Conservation (phyloP, 768 basidiomycete genomes). For the Termitomyces sp. region DNA sequence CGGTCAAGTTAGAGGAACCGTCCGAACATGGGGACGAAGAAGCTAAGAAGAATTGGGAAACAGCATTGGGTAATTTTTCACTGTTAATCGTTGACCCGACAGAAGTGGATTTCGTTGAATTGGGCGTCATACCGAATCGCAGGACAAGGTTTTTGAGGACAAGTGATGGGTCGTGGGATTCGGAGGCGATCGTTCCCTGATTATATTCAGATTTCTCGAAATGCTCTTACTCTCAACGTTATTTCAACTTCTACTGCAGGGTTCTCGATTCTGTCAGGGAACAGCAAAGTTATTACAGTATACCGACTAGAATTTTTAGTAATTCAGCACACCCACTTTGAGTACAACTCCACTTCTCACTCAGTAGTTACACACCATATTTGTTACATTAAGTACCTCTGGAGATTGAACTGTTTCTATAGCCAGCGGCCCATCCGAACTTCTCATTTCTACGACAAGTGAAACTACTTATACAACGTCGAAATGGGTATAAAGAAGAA, state of each 20-base stretch:
- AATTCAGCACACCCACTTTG: background rate
- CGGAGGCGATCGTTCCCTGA: constrained; percentile 65
- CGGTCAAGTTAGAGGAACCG: constrained; percentile 46
- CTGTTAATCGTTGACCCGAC: constrained; percentile 68
- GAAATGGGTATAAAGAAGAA: constrained; percentile 18
- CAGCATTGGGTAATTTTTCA: constrained; percentile 65
- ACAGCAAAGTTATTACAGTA: background rate
- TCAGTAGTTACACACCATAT: too few relatives aligned
- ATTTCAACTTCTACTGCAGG: too few relatives aligned
- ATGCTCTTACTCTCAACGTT: too few relatives aligned
- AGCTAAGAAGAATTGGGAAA: constrained; percentile 43
- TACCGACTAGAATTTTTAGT: background rate
- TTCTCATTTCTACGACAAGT: constrained; percentile 11
- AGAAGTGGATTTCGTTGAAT: constrained; percentile 66
- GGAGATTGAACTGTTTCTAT: background rate
- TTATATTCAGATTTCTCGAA: background rate
- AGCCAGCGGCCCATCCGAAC: background rate
- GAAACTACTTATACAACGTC: constrained; percentile 9
- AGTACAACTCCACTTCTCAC: too few relatives aligned
- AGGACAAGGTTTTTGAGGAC: constrained; percentile 52
- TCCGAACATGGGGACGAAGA: constrained; percentile 35
- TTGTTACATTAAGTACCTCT: too few relatives aligned
- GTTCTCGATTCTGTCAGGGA: too few relatives aligned
- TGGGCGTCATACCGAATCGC: constrained; percentile 53
- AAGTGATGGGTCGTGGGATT: constrained; percentile 46